A percentile compares a stretch with the other conserved stretches of the same genome.
phyloP scores from a whole-genome alignment of 352 stramenopile species.

The Globisporangium spiculum region DNA sequence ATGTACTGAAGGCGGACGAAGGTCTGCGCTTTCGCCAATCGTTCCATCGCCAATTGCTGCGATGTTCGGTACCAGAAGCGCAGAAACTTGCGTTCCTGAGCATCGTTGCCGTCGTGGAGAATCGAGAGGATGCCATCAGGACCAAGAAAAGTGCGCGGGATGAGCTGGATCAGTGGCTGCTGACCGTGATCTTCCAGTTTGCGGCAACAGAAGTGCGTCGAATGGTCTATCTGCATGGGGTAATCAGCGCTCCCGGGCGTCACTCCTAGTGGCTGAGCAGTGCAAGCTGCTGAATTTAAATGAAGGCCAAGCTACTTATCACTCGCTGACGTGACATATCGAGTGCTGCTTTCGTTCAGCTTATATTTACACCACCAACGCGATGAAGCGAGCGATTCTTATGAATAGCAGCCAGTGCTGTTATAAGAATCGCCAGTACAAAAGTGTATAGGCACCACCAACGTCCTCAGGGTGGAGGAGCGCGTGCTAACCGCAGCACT shows the following conservation, averaged over 20 bases:
- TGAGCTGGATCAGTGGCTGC: background rate
- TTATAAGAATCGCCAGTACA: background rate
- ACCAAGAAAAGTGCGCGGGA: background rate
- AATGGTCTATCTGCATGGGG: constrained; percentile 1
- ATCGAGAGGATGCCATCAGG: background rate
- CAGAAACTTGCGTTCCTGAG: constrained; percentile 4
- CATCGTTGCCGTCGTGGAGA: background rate
- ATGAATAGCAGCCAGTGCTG: background rate
- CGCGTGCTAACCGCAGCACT: background rate
- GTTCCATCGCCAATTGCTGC: background rate
- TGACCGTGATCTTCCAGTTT: constrained; percentile 8
- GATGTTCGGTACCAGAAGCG: background rate
- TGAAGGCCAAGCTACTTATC: background rate
- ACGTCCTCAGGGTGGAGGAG: background rate
- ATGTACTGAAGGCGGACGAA: background rate
- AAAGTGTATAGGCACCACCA: background rate
- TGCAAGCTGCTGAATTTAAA: background rate
- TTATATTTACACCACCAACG: background rate
- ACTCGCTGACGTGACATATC: background rate
- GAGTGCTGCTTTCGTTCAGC: background rate
- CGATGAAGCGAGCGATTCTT: background rate
- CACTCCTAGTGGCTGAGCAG: background rate
- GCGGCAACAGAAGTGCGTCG: background rate
- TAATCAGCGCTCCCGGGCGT: constrained; percentile 4
- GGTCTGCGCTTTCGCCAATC: background rate